Conservation (phyloP, 139 green algal species). For the Raphidocelis subcapitata region DNA sequence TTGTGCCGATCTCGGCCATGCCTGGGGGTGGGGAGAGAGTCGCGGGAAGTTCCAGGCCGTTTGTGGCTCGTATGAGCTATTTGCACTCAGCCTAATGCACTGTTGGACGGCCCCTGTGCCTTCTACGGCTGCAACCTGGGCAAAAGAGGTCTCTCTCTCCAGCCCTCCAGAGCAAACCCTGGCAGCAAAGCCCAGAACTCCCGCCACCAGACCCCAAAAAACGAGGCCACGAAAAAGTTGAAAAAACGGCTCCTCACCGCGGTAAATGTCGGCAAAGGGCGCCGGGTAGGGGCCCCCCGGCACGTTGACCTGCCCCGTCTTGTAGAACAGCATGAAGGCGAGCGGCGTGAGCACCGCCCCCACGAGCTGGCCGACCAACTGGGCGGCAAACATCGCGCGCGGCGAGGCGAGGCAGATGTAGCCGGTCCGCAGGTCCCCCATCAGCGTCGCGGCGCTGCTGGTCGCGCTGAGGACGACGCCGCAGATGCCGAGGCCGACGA, state of each 20-base stretch:
- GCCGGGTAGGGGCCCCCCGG: slow-evolving; percentile 36
- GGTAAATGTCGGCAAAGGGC: slow-evolving; percentile 51
- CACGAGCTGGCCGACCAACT: slow-evolving; percentile 29
- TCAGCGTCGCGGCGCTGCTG: slow-evolving; percentile 11
- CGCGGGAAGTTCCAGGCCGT: no score
- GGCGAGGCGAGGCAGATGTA: slow-evolving; percentile 44
- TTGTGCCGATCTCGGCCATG: slow-evolving; percentile 47
- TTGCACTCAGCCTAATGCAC: no score
- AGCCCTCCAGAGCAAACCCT: no score
- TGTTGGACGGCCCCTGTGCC: no score
- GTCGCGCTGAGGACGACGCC: slow-evolving; percentile 39
- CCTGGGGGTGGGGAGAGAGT: no score
- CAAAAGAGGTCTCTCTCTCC: no score
- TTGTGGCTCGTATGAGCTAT: no score
- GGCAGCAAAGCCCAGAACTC: no score
- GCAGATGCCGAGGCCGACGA: slow-evolving; percentile 29
- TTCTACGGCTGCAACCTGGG: no score
- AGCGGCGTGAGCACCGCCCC: slow-evolving; percentile 34
- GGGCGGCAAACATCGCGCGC: slow-evolving; percentile 42
- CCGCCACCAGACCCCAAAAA: no score
- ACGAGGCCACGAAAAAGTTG: no score
- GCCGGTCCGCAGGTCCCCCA: slow-evolving; percentile 48
- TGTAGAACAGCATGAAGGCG: slow-evolving; percentile 46
- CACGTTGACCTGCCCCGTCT: slow-evolving; percentile 36
- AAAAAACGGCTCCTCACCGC: no score